Evolutionary conservation across 192 early-diverging fungal genomes (phyloP).

Genomic region (Piromyces sp.): DNA sequence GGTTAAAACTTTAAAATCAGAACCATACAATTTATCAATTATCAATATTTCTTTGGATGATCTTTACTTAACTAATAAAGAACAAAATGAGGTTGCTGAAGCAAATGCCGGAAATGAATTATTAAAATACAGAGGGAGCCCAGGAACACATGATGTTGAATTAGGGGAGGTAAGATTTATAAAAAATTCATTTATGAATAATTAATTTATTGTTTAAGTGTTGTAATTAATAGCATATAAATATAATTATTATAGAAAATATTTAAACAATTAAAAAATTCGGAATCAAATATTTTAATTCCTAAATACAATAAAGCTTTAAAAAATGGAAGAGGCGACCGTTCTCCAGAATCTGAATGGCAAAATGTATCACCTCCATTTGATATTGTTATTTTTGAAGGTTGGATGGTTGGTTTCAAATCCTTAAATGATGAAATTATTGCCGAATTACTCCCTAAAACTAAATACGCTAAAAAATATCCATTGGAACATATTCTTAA

Average conservation of each 20-base stretch:
- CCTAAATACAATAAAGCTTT: conserved; percentile 72
- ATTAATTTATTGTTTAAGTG: no score
- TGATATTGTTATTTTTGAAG: conserved; percentile 79
- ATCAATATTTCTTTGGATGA: conserved; percentile 68
- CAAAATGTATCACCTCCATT: conserved; percentile 22
- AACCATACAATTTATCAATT: conserved; percentile 23
- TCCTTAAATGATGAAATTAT: conserved; percentile 16
- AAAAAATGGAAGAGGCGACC: conserved; percentile 60
- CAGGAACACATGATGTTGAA: conserved; percentile 73
- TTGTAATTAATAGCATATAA: no score
- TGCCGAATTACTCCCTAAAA: conserved; percentile 3
- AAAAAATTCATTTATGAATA: conserved; percentile 15
- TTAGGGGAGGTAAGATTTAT: conserved; percentile 37
- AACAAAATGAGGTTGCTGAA: conserved; percentile 34
- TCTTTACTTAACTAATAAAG: conserved; percentile 52
- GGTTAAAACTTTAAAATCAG: conserved; percentile 13
- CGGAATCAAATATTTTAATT: conserved; percentile 17
- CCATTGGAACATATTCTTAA: conserved; percentile 15
- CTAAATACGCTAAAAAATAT: conserved; percentile 11
- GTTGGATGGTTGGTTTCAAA: conserved; percentile 82
- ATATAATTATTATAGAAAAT: no score
- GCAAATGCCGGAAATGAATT: conserved; percentile 42
- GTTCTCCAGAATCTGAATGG: conserved; percentile 43
- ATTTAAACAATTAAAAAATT: background rate
- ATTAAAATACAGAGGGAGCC: conserved; percentile 63